phyloP scores from a whole-genome alignment of 169 alveolate genomes.

The Babesia caballi region DNA sequence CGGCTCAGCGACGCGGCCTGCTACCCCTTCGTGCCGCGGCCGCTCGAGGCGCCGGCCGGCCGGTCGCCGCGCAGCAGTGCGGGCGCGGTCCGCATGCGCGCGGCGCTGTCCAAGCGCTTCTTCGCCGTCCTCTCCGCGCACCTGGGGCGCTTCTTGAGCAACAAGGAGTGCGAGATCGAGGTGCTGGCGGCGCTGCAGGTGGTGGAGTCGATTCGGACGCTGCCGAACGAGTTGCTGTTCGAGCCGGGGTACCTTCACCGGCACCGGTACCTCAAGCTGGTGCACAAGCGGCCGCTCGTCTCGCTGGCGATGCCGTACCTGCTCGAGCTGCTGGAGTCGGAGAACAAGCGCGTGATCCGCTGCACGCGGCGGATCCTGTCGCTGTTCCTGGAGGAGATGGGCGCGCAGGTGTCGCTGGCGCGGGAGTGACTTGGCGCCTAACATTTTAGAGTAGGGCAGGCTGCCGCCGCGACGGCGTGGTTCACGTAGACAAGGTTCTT shows the following conservation, averaged over 20 bases:
- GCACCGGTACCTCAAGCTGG: conserved; percentile 10
- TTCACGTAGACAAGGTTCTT: too few species aligned
- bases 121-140: conserved; percentile 14
- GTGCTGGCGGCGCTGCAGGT: conserved; percentile 38
- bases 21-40: conserved; percentile 13
- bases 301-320: conserved; percentile 21
- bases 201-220: conserved; percentile 19
- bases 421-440: neutral
- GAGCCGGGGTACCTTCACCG: neutral
- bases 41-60: neutral
- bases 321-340: conserved; percentile 24
- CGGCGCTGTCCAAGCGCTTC: conserved; percentile 11
- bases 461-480: too few species aligned
- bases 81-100: neutral
- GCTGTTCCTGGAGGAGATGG: conserved; percentile 31
- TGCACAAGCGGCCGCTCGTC: conserved; percentile 14
- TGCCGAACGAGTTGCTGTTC: conserved; percentile 25
- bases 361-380: conserved; percentile 12
- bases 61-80: too few species aligned
- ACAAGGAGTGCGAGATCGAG: conserved; percentile 25
- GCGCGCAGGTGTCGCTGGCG: conserved; percentile 11
- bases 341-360: conserved; percentile 24
- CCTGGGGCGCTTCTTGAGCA: conserved; percentile 8
- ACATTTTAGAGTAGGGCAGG: too few species aligned
- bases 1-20: conserved; percentile 34